A percentile compares a stretch with the other conserved stretches of the same genome.
phyloP scores from a whole-genome alignment of 345 rosid genomes.

The Geranium rotundifolium region DNA sequence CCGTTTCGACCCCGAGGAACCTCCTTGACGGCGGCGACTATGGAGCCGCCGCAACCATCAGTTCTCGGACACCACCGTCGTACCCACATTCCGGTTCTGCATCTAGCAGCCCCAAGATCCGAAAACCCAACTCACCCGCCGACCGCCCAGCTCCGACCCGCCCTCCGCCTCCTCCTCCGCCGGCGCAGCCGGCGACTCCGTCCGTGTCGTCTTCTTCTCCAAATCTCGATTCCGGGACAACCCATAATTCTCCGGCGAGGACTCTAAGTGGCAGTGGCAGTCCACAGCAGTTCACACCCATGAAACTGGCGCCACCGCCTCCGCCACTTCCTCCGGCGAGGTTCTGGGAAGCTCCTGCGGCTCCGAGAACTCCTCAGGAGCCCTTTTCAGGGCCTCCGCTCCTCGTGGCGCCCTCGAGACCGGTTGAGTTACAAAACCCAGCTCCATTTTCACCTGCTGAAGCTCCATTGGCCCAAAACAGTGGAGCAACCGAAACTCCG shows the following conservation, averaged over 20 bases:
- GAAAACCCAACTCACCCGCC: slow-evolving; percentile 28
- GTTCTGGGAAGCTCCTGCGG: slow-evolving; percentile 37
- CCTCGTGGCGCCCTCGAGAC: slow-evolving; percentile 27
- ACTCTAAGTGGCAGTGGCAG: slow-evolving; percentile 7
- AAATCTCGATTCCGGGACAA: slow-evolving; percentile 9
- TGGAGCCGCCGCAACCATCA: slow-evolving; percentile 40
- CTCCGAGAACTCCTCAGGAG: not conserved
- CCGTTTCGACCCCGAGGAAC: slow-evolving; percentile 37
- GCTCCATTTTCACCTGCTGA: slow-evolving; percentile 11
- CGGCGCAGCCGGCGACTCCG: slow-evolving; percentile 10
- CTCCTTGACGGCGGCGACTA: slow-evolving; percentile 28
- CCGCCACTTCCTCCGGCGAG: slow-evolving; percentile 56
- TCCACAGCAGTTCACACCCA: slow-evolving; percentile 12
- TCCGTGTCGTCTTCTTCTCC: slow-evolving; percentile 16
- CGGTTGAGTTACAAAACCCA: slow-evolving; percentile 18
- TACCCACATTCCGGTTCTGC: slow-evolving; percentile 40
- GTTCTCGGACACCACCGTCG: slow-evolving; percentile 62
- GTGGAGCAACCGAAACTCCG: slow-evolving; percentile 22
- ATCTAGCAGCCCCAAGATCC: slow-evolving; percentile 34
- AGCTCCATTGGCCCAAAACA: slow-evolving; percentile 9
- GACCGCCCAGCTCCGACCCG: slow-evolving; percentile 19
- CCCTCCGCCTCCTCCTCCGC: slow-evolving; percentile 7
- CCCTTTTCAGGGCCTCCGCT: slow-evolving; percentile 27
- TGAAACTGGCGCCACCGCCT: slow-evolving; percentile 65
- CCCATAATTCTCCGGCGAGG: slow-evolving; percentile 9